A percentile compares a stretch with the other conserved stretches of the same genome.
These are phyloP conservation scores for Wickerhamiella bombiphila DNA, from an alignment of 805 yeast genomes.

Conservation along the genomic window DNA sequence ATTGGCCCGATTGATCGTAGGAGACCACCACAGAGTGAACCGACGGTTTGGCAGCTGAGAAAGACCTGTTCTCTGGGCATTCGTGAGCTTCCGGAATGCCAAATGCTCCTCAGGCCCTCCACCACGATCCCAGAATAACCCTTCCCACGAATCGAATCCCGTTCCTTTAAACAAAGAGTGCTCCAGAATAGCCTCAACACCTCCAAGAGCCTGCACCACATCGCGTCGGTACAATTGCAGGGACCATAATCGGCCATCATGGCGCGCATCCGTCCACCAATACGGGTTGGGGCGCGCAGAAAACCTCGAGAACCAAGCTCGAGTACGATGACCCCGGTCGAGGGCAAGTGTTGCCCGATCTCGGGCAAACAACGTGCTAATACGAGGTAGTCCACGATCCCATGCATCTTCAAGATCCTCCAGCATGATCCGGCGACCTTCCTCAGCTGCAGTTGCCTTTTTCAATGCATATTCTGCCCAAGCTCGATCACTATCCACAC, in stretches of 20 bases:
- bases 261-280: slow-evolving; percentile 92
- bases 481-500: slow-evolving; percentile 82
- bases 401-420: slow-evolving; percentile 91
- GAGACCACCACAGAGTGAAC: slow-evolving; percentile 98
- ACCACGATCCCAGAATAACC: slow-evolving; percentile 95
- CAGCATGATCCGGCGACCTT: slow-evolving; percentile 70
- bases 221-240: slow-evolving; percentile 84
- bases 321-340: slow-evolving; percentile 81
- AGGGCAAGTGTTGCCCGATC: slow-evolving; percentile 89
- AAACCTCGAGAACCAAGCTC: slow-evolving; percentile 65
- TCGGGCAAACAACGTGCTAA: slow-evolving; percentile 85
- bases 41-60: slow-evolving; percentile 96
- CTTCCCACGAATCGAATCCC: slow-evolving; percentile 97
- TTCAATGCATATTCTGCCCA: slow-evolving; percentile 96
- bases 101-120: slow-evolving; percentile 94
- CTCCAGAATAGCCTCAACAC: slow-evolving; percentile 88
- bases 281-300: slow-evolving; percentile 63
- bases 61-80: slow-evolving; percentile 94
- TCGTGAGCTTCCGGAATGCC: slow-evolving; percentile 74
- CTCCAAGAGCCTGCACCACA: slow-evolving; percentile 94
- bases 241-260: slow-evolving; percentile 95
- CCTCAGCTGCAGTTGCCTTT: slow-evolving; percentile 71
- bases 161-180: slow-evolving; percentile 94
- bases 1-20: slow-evolving; percentile 94
- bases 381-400: slow-evolving; percentile 96